Percentiles rank a stretch among this genome's conserved stretches.
Evolutionary conservation across 108 stramenopile genomes (phyloP).

Genomic region (Mediolabrus comicus): DNA sequence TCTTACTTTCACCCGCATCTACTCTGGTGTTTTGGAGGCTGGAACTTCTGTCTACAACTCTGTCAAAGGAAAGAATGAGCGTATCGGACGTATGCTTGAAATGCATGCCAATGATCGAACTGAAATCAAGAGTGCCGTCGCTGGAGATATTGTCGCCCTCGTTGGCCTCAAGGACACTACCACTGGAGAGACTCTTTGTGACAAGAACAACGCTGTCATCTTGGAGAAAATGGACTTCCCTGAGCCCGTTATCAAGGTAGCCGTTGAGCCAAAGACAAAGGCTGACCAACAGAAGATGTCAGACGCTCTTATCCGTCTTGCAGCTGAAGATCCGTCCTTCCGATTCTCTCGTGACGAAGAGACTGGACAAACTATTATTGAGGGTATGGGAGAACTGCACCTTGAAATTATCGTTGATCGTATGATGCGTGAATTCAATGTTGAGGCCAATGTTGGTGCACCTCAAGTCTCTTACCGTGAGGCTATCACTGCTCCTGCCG

Average conservation of each 20-base stretch:
- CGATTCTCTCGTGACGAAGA: conserved; percentile 94
- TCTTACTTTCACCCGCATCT: conserved; percentile 95
- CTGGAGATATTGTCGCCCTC: conserved; percentile 96
- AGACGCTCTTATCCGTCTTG: conserved; percentile 93
- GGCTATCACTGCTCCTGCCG: conserved; percentile 91
- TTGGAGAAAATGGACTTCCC: conserved; percentile 99
- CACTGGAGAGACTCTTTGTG: conserved; percentile 97
- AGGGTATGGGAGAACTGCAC: conserved; percentile 99
- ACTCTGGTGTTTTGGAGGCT: conserved; percentile 92
- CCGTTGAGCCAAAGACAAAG: conserved; percentile 96
- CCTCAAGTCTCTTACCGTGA: conserved; percentile 97
- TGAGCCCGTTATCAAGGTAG: conserved; percentile 97
- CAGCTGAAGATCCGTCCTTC: conserved; percentile 98
- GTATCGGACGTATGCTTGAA: conserved; percentile 97
- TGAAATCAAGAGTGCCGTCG: conserved; percentile 88
- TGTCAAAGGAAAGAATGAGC: conserved; percentile 97
- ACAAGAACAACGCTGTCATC: conserved; percentile 74
- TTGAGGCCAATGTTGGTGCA: conserved; percentile 91
- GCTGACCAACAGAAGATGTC: conserved; percentile 94
- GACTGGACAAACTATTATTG: conserved; percentile 97
- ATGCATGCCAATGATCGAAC: conserved; percentile 97
- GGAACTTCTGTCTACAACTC: conserved; percentile 95
- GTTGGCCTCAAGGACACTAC: conserved; percentile 96
- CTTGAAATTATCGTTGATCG: conserved; percentile 99
- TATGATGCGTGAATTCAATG: conserved; percentile 98